phyloP scores from a whole-genome alignment of 2,329 filamentous ascomycete species.

The Beauveria sp. region DNA sequence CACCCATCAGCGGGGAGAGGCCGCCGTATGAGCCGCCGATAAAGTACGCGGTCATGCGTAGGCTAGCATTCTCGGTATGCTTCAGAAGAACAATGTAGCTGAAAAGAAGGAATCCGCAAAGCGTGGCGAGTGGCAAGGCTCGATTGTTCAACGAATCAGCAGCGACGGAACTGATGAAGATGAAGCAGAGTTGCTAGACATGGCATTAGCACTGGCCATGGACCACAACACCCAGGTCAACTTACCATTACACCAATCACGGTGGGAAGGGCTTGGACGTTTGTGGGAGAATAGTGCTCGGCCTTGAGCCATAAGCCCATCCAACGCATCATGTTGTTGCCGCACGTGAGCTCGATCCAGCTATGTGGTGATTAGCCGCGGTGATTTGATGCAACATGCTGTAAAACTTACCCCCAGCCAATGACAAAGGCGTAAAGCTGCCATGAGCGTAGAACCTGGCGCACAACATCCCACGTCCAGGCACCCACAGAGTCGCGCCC shows the following conservation, averaged over 20 bases:
- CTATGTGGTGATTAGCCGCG: background rate
- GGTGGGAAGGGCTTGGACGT: slow-evolving; percentile 9
- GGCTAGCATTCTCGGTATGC: background rate
- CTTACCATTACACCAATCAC: background rate
- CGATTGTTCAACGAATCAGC: slow-evolving; percentile 11
- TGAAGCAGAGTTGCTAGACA: slow-evolving; percentile 8
- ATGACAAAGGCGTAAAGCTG: slow-evolving; percentile 12
- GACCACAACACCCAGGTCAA: background rate
- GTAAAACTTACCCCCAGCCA: slow-evolving; percentile 7
- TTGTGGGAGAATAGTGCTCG: background rate
- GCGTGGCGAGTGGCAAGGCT: background rate
- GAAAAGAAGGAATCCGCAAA: slow-evolving; percentile 5
- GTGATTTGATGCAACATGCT: no score
- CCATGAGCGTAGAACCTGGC: slow-evolving; percentile 8
- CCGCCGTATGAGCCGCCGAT: slow-evolving; percentile 7
- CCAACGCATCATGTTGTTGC: slow-evolving; percentile 11
- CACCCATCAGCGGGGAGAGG: slow-evolving; percentile 9
- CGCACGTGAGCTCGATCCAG: slow-evolving; percentile 10
- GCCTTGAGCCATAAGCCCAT: slow-evolving; percentile 12
- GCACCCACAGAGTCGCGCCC: slow-evolving; percentile 5
- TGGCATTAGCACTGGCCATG: background rate
- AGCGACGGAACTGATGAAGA: slow-evolving; percentile 7
- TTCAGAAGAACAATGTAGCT: slow-evolving; percentile 9
- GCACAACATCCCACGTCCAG: slow-evolving; percentile 9
- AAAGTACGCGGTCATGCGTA: slow-evolving; percentile 11